Conservation (phyloP, 2,329 filamentous ascomycete genomes). For the Penicillium sp. region DNA sequence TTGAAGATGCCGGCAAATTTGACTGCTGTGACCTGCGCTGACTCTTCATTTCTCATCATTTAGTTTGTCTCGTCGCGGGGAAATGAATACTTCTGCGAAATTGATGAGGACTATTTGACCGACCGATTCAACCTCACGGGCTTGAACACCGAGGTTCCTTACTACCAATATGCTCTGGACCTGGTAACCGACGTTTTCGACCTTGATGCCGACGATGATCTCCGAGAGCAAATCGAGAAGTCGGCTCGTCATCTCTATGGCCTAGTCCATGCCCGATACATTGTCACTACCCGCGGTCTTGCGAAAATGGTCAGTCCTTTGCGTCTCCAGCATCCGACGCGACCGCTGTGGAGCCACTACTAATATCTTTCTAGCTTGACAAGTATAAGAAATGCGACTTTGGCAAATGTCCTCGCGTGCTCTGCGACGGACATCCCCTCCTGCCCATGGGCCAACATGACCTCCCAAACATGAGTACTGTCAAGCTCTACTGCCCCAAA, state of each 20-base stretch:
- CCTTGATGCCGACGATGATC: constrained; percentile 96
- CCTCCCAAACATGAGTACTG: constrained; percentile 80
- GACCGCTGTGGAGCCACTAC: background rate
- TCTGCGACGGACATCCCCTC: constrained; percentile 90
- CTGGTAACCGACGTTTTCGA: constrained; percentile 98
- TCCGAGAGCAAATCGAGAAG: constrained; percentile 97
- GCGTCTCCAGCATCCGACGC: background rate
- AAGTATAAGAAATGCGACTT: constrained; percentile 99
- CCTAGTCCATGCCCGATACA: constrained; percentile 92
- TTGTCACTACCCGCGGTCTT: constrained; percentile 90
- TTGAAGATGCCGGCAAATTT: background rate
- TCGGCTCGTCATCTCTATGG: constrained; percentile 94
- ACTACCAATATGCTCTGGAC: constrained; percentile 98
- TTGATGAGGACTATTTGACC: constrained; percentile 97
- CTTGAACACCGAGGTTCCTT: constrained; percentile 94
- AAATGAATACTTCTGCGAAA: constrained; percentile 99
- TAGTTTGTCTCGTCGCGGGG: constrained; percentile 97
- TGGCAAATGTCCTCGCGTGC: constrained; percentile 94
- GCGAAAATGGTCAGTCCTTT: constrained; percentile 80
- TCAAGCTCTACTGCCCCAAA: constrained; percentile 95
- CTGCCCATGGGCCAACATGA: constrained; percentile 95
- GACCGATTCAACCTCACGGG: constrained; percentile 98
- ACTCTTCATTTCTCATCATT: constrained; percentile 13
- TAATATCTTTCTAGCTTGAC: constrained; percentile 67
- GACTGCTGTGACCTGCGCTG: background rate